Conservation (phyloP, 805 yeast genomes). For the Zygoascus ofunaensis region DNA sequence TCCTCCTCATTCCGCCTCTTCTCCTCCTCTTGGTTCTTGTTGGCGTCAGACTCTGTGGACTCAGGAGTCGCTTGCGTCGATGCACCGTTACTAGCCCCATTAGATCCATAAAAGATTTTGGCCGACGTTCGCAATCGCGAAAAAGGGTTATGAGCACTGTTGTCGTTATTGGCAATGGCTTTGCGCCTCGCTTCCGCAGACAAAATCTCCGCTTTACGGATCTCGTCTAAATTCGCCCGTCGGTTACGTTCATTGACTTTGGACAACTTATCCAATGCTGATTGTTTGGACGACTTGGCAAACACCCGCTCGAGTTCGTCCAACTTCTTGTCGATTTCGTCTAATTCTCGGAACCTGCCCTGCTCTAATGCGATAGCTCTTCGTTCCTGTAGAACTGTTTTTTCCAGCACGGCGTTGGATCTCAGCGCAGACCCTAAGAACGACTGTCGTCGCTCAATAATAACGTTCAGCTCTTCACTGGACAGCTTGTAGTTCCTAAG, state of each 20-base stretch:
- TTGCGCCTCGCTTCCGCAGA: conserved; percentile 47
- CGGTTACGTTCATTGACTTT: conserved; percentile 80
- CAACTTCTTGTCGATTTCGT: conserved; percentile 27
- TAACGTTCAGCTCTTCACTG: conserved; percentile 61
- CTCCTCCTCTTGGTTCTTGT: conserved; percentile 29
- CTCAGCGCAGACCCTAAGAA: conserved; percentile 51
- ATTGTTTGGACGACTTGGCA: conserved; percentile 6
- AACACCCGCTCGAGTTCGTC: conserved; percentile 20
- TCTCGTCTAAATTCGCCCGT: conserved; percentile 63
- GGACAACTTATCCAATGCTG: conserved; percentile 40
- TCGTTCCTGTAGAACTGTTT: conserved; percentile 63
- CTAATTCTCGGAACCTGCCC: conserved; percentile 26
- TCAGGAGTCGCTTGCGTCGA: conserved; percentile 32
- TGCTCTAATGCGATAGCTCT: conserved; percentile 59
- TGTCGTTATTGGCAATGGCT: conserved; percentile 24
- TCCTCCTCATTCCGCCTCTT: conserved; percentile 37
- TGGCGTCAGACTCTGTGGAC: conserved; percentile 42
- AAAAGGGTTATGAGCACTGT: conserved; percentile 63
- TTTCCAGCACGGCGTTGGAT: conserved; percentile 66
- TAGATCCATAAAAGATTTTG: conserved; percentile 55
- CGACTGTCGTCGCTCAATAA: conserved; percentile 63
- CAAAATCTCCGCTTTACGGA: conserved; percentile 69
- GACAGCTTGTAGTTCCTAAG: conserved; percentile 62
- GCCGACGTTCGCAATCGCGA: conserved; percentile 83
- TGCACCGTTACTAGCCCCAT: conserved; percentile 21